These are phyloP conservation scores for Oryza glumipatula DNA, from an alignment of 176 grass and related monocot genomes.

Conservation along the genomic window DNA sequence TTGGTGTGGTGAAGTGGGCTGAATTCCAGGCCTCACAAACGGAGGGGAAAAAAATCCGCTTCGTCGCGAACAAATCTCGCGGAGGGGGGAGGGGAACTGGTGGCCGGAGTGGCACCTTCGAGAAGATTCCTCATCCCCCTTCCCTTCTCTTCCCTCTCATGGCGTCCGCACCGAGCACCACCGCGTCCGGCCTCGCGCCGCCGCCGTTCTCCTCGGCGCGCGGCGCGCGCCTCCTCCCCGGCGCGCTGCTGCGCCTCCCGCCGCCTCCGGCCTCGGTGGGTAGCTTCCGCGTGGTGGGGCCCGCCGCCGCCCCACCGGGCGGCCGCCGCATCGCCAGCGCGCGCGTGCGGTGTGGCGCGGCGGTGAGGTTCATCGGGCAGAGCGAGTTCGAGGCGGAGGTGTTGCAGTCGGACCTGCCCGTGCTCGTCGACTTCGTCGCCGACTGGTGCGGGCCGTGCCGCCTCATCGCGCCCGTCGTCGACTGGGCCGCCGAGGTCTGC, in stretches of 20 bases:
- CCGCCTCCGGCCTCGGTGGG: neutral
- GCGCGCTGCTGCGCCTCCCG: neutral
- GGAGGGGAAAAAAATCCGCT: neutral
- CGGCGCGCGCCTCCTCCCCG: neutral
- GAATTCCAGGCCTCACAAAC: slow-evolving; percentile 11
- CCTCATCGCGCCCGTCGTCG: slow-evolving; percentile 75
- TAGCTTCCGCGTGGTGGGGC: slow-evolving; percentile 20
- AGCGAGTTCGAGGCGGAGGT: slow-evolving; percentile 79
- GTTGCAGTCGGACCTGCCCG: slow-evolving; percentile 77
- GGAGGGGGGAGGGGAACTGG: slow-evolving; percentile 16
- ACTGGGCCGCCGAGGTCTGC: slow-evolving; percentile 80
- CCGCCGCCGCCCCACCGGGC: neutral
- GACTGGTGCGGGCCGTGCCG: slow-evolving; percentile 98
- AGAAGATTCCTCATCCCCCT: slow-evolving; percentile 32
- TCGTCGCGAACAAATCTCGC: slow-evolving; percentile 13
- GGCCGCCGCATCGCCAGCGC: slow-evolving; percentile 26
- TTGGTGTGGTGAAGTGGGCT: neutral
- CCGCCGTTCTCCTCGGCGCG: slow-evolving; percentile 9
- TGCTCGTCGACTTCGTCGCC: slow-evolving; percentile 95
- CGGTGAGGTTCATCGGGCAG: slow-evolving; percentile 53
- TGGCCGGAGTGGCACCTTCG: slow-evolving; percentile 40
- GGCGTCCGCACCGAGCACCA: slow-evolving; percentile 56
- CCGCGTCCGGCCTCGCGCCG: slow-evolving; percentile 27
- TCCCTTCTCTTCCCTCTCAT: slow-evolving; percentile 29
- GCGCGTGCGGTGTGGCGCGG: slow-evolving; percentile 61